Percentiles rank a stretch among this genome's conserved stretches.
Evolutionary conservation across 2,329 filamentous ascomycete genomes (phyloP).

Genomic region (Colletotrichum sp.): DNA sequence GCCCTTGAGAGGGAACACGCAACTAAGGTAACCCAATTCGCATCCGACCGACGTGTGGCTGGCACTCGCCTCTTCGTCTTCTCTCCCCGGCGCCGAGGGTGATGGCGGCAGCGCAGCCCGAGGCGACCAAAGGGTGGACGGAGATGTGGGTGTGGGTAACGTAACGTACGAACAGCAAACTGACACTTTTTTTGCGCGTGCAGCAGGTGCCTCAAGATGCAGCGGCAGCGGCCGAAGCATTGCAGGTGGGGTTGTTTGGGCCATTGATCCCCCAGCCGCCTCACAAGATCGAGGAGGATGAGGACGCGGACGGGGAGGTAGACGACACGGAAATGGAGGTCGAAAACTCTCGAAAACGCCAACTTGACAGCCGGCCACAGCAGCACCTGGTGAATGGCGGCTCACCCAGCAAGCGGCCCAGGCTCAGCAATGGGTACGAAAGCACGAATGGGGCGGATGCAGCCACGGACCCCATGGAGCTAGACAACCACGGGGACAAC

Average conservation of each 20-base stretch:
- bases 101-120: background rate
- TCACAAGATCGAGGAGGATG: slow-evolving; percentile 41
- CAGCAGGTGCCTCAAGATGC: slow-evolving; percentile 54
- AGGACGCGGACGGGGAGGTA: slow-evolving; percentile 38
- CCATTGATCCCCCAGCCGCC: slow-evolving; percentile 54
- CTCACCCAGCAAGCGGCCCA: slow-evolving; percentile 63
- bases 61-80: background rate
- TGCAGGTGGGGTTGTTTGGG: slow-evolving; percentile 62
- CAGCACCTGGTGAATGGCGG: slow-evolving; percentile 53
- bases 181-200: slow-evolving; percentile 41
- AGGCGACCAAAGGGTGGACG: slow-evolving; percentile 22
- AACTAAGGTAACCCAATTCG: slow-evolving; percentile 48
- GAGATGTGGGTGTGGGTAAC: background rate
- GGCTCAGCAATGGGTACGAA: slow-evolving; percentile 68
- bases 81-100: slow-evolving; percentile 22
- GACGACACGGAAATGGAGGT: slow-evolving; percentile 42
- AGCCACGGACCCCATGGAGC: slow-evolving; percentile 59
- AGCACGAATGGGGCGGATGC: slow-evolving; percentile 51
- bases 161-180: slow-evolving; percentile 28
- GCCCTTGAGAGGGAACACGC: slow-evolving; percentile 62
- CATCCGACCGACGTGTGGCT: background rate
- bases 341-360: slow-evolving; percentile 57
- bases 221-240: slow-evolving; percentile 49
- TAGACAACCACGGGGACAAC: slow-evolving; percentile 55
- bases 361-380: slow-evolving; percentile 48